Base-by-base conservation (phyloP, 805 yeast species). In the Danielozyma ontarioensis region DNA sequence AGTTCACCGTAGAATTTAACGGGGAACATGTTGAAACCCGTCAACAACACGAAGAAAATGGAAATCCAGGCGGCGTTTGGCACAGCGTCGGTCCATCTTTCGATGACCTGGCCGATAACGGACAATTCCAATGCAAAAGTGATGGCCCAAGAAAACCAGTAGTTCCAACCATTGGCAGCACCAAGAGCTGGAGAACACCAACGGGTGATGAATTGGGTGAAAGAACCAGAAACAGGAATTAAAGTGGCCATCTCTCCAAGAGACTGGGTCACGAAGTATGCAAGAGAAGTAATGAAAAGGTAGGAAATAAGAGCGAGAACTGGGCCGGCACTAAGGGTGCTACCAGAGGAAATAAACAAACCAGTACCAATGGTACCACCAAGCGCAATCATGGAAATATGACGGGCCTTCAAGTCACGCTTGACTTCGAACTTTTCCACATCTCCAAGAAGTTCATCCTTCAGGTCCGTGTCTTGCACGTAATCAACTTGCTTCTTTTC, bases 321-420 rank as follows among this genome's bases (percentile, higher is more conserved):
- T 1, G 89, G 89, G 15, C 90, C 90, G 12, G 84, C 78, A 3
- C 57, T 45, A 19, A 82, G 50, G 2, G 84, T 78, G 3, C 69
- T 50, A 4, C 78, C 67, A 26, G 80, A 72, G 51, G 84, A 78
- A 30, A 83, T 76, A 64, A 82, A 80, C 26, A 82, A 64, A 54
- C 89, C 89, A 3, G 88, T 80, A 48, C 89, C 89, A 40, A 83
- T 80, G 22, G 88, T 78, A 41, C 88, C 89, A 40, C 89, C 90
- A 14, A 82, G 64, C 29, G 88, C 86, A 45, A 82, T 75, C 87
- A 82, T 80, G 21, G 82, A 69, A 31, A 82, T 72, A 46, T 80
- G 87, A 48, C 90, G 66, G 13, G 78, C 73, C 52, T 79, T 78
- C 37, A 82, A 59, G 30, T 68, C 71, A 52, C 88, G 64, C 46